Evolutionary conservation across 1,284 basidiomycete genomes (phyloP).

Genomic region (Gymnopus androsaceus): DNA sequence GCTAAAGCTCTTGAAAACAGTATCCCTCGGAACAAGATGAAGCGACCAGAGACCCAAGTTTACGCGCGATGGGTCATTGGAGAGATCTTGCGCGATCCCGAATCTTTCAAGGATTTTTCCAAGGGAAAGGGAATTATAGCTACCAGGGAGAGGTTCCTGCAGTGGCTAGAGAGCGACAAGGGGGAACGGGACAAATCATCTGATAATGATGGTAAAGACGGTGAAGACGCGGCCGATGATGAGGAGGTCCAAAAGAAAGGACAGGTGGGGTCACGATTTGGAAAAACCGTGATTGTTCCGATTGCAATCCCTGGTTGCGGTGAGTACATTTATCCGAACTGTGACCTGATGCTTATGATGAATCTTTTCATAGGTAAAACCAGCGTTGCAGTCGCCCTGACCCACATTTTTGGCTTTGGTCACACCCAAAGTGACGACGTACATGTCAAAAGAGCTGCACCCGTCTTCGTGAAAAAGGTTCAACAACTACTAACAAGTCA

Average conservation of each 20-base stretch:
- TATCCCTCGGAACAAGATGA: constrained; percentile 65
- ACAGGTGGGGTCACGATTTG: constrained; percentile 42
- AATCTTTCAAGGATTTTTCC: constrained; percentile 65
- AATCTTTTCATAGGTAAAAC: constrained; percentile 75
- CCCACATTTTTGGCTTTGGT: constrained; percentile 77
- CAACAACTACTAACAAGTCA: constrained; percentile 58
- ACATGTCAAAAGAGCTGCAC: constrained; percentile 75
- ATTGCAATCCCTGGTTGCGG: constrained; percentile 93
- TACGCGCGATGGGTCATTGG: constrained; percentile 73
- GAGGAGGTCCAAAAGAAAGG: constrained; percentile 23
- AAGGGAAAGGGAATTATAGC: constrained; percentile 84
- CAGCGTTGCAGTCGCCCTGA: constrained; percentile 77
- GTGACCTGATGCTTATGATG: not conserved
- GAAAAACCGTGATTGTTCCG: constrained; percentile 87
- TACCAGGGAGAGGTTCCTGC: constrained; percentile 79
- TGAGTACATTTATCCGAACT: constrained; percentile 33
- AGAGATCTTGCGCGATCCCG: constrained; percentile 66
- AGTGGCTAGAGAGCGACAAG: constrained; percentile 60
- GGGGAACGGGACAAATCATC: constrained; percentile 38
- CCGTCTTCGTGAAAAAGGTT: constrained; percentile 80
- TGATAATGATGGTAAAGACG: constrained; percentile 18
- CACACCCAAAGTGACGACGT: constrained; percentile 96
- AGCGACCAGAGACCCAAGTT: constrained; percentile 62
- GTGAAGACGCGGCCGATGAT: constrained; percentile 19
- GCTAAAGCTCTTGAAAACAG: constrained; percentile 24